phyloP scores from a whole-genome alignment of 805 yeast genomes.

The Candida berthetii region DNA sequence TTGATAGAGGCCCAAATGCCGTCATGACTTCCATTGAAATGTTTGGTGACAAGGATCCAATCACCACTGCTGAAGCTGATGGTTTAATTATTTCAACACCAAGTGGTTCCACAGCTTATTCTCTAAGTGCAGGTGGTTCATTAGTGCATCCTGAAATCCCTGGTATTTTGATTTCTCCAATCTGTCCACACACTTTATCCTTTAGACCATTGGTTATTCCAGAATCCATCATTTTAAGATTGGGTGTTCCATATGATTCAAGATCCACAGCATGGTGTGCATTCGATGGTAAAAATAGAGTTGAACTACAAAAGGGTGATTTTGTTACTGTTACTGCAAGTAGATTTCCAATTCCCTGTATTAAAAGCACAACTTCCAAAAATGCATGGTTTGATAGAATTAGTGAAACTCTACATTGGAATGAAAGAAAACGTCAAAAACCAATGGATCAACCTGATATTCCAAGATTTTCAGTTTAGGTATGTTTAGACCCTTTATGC shows the following conservation, averaged over 20 bases:
- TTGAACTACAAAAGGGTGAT: slow-evolving; percentile 25
- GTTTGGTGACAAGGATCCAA: slow-evolving; percentile 38
- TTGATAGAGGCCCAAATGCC: slow-evolving; percentile 47
- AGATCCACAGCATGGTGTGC: slow-evolving; percentile 29
- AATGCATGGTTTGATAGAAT: slow-evolving; percentile 27
- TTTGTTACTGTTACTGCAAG: slow-evolving; percentile 27
- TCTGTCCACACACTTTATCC: slow-evolving; percentile 46
- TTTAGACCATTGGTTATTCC: slow-evolving; percentile 50
- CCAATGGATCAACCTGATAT: slow-evolving; percentile 9
- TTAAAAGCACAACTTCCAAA: slow-evolving; percentile 16
- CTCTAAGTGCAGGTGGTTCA: slow-evolving; percentile 48
- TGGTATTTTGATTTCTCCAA: slow-evolving; percentile 49
- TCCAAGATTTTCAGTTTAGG: not conserved
- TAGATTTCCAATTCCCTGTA: slow-evolving; percentile 24
- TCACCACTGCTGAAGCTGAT: slow-evolving; percentile 63
- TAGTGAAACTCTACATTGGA: slow-evolving; percentile 28
- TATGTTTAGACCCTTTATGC: not conserved
- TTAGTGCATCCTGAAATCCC: slow-evolving; percentile 49
- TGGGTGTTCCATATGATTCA: slow-evolving; percentile 26
- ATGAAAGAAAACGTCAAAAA: slow-evolving; percentile 26
- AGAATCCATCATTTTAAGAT: slow-evolving; percentile 23
- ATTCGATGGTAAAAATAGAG: slow-evolving; percentile 27
- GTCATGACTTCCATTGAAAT: slow-evolving; percentile 45
- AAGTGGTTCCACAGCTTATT: slow-evolving; percentile 59
- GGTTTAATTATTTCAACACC: slow-evolving; percentile 63